phyloP scores from a whole-genome alignment of 495 filamentous ascomycete genomes.

The Aspergillus affinis region DNA sequence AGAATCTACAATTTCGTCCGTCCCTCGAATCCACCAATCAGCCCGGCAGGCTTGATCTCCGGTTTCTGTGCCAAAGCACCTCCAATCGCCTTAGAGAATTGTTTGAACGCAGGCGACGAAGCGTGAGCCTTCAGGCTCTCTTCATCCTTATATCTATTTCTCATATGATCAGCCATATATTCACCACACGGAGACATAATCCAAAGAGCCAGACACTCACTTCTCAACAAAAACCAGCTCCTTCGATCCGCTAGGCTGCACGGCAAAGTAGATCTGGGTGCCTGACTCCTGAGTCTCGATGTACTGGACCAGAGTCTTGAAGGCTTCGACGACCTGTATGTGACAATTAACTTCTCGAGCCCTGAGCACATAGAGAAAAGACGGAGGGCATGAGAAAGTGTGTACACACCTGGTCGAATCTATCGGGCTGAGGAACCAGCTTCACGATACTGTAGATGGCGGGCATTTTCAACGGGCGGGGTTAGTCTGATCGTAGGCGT shows the following conservation, averaged over 20 bases:
- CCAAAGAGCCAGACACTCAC: slow-evolving; percentile 2
- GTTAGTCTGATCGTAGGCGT: not conserved
- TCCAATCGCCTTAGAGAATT: not conserved
- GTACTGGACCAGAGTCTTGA: slow-evolving; percentile 16
- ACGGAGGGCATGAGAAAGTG: too few relatives aligned
- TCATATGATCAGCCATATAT: not conserved
- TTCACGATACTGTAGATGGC: slow-evolving; percentile 18
- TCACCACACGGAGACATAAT: not conserved
- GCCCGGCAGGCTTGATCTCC: not conserved
- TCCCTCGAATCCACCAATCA: not conserved
- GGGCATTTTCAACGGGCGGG: not conserved
- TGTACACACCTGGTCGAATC: slow-evolving; percentile 13
- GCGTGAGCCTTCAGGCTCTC: not conserved
- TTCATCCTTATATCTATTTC: not conserved
- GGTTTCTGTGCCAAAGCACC: not conserved
- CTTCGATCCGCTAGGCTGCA: slow-evolving; percentile 13
- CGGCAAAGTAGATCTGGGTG: slow-evolving; percentile 19
- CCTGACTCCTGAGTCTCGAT: slow-evolving; percentile 14
- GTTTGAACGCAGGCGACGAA: not conserved
- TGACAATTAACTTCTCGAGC: not conserved
- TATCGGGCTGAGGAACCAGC: slow-evolving; percentile 19
- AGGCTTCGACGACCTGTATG: slow-evolving; percentile 13
- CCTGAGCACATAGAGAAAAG: not conserved
- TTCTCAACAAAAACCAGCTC: slow-evolving; percentile 21
- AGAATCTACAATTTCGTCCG: not conserved